Evolutionary conservation across 371 early-diverging fungal genomes (phyloP).

Genomic region (Conidiobolus incongruus): DNA sequence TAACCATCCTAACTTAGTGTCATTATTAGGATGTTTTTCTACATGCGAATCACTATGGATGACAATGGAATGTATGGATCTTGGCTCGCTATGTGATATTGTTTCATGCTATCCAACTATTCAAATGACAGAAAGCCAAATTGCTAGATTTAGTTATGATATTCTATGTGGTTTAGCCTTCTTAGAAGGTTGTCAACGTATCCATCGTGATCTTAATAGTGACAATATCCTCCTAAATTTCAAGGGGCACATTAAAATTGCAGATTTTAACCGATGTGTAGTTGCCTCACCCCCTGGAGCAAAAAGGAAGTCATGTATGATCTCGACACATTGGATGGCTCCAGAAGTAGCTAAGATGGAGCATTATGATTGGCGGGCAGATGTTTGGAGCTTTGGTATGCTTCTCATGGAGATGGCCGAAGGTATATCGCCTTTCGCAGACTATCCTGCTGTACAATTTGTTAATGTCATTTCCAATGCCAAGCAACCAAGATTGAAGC

Average conservation of each 20-base stretch:
- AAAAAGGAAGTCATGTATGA: slow-evolving; percentile 42
- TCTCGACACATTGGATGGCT: slow-evolving; percentile 91
- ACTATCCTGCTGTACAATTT: too few relatives aligned
- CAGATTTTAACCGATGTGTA: too few relatives aligned
- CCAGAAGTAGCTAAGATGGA: slow-evolving; percentile 74
- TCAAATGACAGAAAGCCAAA: slow-evolving; percentile 26
- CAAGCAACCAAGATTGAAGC: too few relatives aligned
- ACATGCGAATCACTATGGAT: slow-evolving; percentile 30
- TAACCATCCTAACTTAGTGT: slow-evolving; percentile 41
- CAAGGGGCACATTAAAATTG: slow-evolving; percentile 51
- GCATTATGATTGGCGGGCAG: slow-evolving; percentile 38
- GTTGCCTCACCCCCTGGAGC: too few relatives aligned
- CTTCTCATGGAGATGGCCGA: slow-evolving; percentile 65
- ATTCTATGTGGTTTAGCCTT: slow-evolving; percentile 68
- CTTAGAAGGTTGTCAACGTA: slow-evolving; percentile 70
- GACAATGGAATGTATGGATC: slow-evolving; percentile 54
- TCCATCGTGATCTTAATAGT: slow-evolving; percentile 88
- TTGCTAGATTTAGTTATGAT: slow-evolving; percentile 48
- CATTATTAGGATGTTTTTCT: slow-evolving; percentile 36
- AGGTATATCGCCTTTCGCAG: slow-evolving; percentile 48
- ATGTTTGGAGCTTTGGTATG: slow-evolving; percentile 76
- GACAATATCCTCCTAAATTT: slow-evolving; percentile 51
- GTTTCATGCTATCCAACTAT: slow-evolving; percentile 20
- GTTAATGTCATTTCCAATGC: too few relatives aligned
- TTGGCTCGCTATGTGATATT: slow-evolving; percentile 46